phyloP scores from a whole-genome alignment of 2,329 filamentous ascomycete species.

The Phaeomoniella chlamydospora region DNA sequence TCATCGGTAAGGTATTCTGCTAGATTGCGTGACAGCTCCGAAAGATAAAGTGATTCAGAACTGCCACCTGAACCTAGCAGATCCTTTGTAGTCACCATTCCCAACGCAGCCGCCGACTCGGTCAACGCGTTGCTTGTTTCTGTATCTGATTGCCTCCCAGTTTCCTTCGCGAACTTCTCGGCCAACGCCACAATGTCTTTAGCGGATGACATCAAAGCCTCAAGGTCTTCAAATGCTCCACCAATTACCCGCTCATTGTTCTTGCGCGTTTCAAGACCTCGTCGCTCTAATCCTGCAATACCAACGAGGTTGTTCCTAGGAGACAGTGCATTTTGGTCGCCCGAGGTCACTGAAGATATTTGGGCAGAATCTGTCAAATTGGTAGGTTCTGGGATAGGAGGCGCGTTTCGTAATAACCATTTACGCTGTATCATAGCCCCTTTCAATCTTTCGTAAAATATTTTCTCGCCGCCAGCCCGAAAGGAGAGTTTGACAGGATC shows the following conservation, averaged over 20 bases:
- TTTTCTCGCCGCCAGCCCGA: conserved; percentile 72
- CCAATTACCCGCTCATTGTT: conserved; percentile 92
- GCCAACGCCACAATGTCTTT: conserved; percentile 92
- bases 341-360: conserved; percentile 10
- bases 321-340: conserved; percentile 12
- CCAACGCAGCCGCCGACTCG: conserved; percentile 70
- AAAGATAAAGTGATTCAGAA: conserved; percentile 68
- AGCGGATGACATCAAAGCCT: conserved; percentile 92
- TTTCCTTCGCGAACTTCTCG: conserved; percentile 66
- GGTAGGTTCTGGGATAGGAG: conserved; percentile 59
- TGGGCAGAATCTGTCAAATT: conserved; percentile 9
- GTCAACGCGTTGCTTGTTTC: conserved; percentile 65
- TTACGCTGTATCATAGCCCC: conserved; percentile 81
- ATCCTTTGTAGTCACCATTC: conserved; percentile 86
- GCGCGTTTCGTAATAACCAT: conserved; percentile 84
- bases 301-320: conserved; percentile 52
- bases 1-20: conserved; percentile 87
- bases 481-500: conserved; percentile 89
- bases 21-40: conserved; percentile 68
- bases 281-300: conserved; percentile 81
- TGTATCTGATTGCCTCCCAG: conserved; percentile 37
- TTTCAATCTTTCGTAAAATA: conserved; percentile 81
- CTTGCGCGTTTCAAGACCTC: conserved; percentile 69
- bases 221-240: conserved; percentile 86
- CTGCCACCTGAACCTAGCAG: conserved; percentile 61